These are phyloP conservation scores for Hymenoscyphus occultus DNA, from an alignment of 2,329 filamentous ascomycete species.

Conservation along the genomic window DNA sequence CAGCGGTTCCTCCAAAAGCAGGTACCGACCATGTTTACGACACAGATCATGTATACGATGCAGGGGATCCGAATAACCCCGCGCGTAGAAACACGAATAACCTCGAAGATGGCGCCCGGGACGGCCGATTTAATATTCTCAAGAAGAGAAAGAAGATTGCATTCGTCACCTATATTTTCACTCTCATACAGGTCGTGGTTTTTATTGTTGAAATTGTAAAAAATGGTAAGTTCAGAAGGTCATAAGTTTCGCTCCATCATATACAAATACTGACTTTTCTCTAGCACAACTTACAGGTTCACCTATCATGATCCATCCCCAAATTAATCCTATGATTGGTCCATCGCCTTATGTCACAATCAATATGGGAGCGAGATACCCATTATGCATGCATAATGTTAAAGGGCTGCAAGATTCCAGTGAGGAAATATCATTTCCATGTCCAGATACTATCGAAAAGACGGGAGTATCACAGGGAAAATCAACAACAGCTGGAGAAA, in stretches of 20 bases:
- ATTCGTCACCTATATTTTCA: constrained; percentile 80
- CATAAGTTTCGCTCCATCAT: background rate
- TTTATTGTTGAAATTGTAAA: constrained; percentile 87
- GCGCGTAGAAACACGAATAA: constrained; percentile 21
- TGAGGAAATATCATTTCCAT: constrained; percentile 62
- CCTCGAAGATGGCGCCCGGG: constrained; percentile 38
- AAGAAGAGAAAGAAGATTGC: constrained; percentile 48
- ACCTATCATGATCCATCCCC: constrained; percentile 55
- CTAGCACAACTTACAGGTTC: constrained; percentile 73
- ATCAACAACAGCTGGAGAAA: constrained; percentile 36
- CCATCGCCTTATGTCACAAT: constrained; percentile 87
- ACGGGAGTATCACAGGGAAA: constrained; percentile 26
- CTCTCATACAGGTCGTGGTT: constrained; percentile 72
- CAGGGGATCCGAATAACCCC: constrained; percentile 38
- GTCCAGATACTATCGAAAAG: constrained; percentile 71
- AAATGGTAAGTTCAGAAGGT: constrained; percentile 59
- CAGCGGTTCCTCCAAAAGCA: constrained; percentile 33
- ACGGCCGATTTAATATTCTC: constrained; percentile 49
- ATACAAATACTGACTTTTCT: constrained; percentile 18
- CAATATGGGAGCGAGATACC: constrained; percentile 93
- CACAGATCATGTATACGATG: constrained; percentile 59
- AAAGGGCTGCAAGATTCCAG: constrained; percentile 56
- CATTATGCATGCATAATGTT: constrained; percentile 91
- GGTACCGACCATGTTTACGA: constrained; percentile 62
- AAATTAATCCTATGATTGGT: constrained; percentile 96